Evolutionary conservation across 257 asterid species (phyloP).

Genomic region (Osmanthus fragrans): DNA sequence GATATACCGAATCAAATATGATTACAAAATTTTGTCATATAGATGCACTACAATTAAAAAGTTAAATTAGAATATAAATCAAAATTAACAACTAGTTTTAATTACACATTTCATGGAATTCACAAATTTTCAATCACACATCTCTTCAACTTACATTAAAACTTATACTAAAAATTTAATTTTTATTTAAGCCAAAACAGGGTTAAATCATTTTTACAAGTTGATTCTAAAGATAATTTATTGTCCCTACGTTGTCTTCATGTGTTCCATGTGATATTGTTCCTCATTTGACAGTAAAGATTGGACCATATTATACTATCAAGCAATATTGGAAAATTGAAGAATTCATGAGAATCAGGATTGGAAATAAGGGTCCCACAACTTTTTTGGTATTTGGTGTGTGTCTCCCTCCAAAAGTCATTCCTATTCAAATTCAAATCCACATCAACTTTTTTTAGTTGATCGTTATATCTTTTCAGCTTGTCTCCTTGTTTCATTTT

Average conservation of each 20-base stretch:
- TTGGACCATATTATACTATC: background rate
- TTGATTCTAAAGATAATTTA: background rate
- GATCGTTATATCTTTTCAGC: constrained; percentile 30
- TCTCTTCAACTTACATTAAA: too few relatives aligned
- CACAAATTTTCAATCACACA: too few relatives aligned
- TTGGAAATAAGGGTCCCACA: background rate
- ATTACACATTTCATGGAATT: too few relatives aligned
- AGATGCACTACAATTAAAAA: too few relatives aligned
- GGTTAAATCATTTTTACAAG: background rate
- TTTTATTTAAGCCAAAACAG: too few relatives aligned
- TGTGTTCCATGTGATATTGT: background rate
- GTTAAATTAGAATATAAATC: too few relatives aligned
- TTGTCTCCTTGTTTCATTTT: too few relatives aligned
- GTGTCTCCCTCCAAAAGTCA: background rate
- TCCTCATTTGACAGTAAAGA: background rate
- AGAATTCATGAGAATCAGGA: background rate
- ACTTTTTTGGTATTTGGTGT: background rate
- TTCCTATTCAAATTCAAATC: constrained; percentile 32
- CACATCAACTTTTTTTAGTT: background rate
- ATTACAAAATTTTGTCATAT: too few relatives aligned
- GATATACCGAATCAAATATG: too few relatives aligned
- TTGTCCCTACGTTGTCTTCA: background rate
- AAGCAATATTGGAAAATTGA: background rate
- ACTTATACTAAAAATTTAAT: too few relatives aligned
- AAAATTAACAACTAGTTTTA: too few relatives aligned